These are phyloP conservation scores for Solanum boliviense DNA, from an alignment of 257 asterid species.

Conservation along the genomic window DNA sequence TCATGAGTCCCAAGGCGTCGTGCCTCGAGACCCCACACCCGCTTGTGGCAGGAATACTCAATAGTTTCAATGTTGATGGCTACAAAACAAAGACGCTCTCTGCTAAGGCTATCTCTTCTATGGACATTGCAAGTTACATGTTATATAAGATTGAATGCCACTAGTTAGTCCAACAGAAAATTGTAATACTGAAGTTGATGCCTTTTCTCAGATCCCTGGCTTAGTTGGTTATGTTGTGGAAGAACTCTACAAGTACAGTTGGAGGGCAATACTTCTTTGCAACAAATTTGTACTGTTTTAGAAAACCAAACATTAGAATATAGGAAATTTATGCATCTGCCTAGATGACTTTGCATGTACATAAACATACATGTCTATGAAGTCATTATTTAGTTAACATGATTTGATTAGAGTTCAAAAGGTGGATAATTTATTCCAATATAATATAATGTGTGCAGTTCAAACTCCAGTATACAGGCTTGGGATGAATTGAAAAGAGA, in stretches of 20 bases:
- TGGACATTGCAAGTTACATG: neutral
- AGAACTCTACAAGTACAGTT: conserved; percentile 58
- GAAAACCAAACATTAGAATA: neutral
- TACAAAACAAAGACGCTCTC: neutral
- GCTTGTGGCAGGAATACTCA: too few species aligned
- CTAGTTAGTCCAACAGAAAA: neutral
- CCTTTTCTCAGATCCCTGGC: neutral
- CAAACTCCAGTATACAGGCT: neutral
- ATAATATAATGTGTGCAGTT: neutral
- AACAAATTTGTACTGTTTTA: conserved; percentile 76
- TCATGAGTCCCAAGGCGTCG: too few species aligned
- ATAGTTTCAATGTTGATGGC: neutral
- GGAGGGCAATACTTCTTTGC: conserved; percentile 90
- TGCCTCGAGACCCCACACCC: too few species aligned
- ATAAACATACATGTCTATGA: neutral
- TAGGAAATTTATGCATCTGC: neutral
- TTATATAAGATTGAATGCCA: neutral
- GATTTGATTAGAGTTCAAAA: neutral
- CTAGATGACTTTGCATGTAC: neutral
- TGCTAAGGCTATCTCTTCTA: neutral
- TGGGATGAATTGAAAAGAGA: neutral
- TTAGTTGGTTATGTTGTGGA: conserved; percentile 41
- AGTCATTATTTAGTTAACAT: neutral
- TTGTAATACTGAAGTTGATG: neutral
- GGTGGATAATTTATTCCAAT: neutral